These are phyloP conservation scores for Emmonsiellopsis sp. DNA, from an alignment of 2,329 filamentous ascomycete species.

Conservation along the genomic window DNA sequence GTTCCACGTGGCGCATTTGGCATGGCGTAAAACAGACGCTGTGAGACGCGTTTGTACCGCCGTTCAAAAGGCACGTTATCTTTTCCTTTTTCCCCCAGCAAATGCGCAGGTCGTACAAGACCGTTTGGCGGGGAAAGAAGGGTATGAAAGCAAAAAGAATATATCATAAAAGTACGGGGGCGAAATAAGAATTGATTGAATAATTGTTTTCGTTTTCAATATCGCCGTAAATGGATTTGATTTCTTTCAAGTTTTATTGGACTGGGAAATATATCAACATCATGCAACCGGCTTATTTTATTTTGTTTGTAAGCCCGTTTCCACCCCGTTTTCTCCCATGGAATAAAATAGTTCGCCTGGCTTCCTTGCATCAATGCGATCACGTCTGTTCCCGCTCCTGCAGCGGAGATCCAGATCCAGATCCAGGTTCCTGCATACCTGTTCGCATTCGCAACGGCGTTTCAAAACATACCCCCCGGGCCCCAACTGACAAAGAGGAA, in stretches of 20 bases:
- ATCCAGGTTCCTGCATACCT: neutral
- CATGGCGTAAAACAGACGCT: neutral
- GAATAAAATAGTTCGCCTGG: too few relatives aligned
- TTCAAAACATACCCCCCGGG: neutral
- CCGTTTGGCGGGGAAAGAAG: neutral
- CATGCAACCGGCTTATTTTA: too few relatives aligned
- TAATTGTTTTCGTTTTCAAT: neutral
- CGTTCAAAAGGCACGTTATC: neutral
- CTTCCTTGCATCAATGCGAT: neutral
- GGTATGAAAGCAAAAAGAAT: neutral
- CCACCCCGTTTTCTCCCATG: too few relatives aligned
- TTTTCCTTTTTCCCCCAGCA: neutral
- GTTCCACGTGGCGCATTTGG: constrained; percentile 1
- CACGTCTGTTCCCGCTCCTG: neutral
- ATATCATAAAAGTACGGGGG: too few relatives aligned
- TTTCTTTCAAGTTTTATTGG: too few relatives aligned
- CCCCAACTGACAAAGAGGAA: neutral
- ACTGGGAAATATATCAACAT: too few relatives aligned
- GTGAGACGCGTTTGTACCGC: constrained; percentile 1
- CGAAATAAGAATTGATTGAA: neutral
- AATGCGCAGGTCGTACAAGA: neutral
- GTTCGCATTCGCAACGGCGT: neutral
- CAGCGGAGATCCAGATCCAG: neutral
- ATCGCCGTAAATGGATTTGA: too few relatives aligned
- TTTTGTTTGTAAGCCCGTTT: too few relatives aligned